A percentile compares a stretch with the other conserved stretches of the same genome.
phyloP scores from a whole-genome alignment of 1,284 basidiomycete species.

The Pisolithus thermaeus region DNA sequence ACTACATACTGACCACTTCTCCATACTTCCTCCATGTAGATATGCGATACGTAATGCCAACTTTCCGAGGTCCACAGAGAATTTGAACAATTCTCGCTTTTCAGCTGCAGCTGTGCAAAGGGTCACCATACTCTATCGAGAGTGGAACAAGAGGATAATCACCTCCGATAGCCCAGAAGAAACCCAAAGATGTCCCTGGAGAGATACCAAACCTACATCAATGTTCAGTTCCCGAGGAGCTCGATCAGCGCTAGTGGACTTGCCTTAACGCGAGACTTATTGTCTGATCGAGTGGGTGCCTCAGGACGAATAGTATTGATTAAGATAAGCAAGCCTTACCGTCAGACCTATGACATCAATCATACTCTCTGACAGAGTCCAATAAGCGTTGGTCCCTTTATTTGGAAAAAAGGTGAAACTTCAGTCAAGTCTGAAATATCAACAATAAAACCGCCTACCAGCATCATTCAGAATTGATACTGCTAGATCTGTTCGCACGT shows the following conservation, averaged over 20 bases:
- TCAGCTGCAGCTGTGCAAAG: constrained; percentile 47
- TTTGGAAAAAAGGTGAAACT: not conserved
- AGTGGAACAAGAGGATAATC: constrained; percentile 6
- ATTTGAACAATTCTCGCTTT: constrained; percentile 53
- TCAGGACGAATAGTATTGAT: constrained; percentile 58
- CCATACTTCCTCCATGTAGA: constrained; percentile 52
- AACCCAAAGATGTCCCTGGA: constrained; percentile 58
- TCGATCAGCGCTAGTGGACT: constrained; percentile 2
- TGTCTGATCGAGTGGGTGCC: constrained; percentile 36
- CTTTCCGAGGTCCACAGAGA: constrained; percentile 62
- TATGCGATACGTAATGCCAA: constrained; percentile 61
- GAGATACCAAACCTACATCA: constrained; percentile 53
- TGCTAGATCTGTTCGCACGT: constrained; percentile 53
- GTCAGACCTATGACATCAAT: constrained; percentile 60
- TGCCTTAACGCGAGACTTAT: not conserved
- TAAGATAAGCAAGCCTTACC: constrained; percentile 33
- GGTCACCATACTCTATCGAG: constrained; percentile 2
- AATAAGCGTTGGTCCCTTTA: constrained; percentile 60
- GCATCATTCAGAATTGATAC: constrained; percentile 63
- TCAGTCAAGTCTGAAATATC: constrained; percentile 5
- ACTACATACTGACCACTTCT: constrained; percentile 52
- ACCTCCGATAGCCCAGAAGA: constrained; percentile 69
- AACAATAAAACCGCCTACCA: constrained; percentile 31
- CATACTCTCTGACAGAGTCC: constrained; percentile 54
- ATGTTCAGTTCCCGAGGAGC: not conserved